Conservation (phyloP, 73 alveolate species). For the Paramecium biaurelia region DNA sequence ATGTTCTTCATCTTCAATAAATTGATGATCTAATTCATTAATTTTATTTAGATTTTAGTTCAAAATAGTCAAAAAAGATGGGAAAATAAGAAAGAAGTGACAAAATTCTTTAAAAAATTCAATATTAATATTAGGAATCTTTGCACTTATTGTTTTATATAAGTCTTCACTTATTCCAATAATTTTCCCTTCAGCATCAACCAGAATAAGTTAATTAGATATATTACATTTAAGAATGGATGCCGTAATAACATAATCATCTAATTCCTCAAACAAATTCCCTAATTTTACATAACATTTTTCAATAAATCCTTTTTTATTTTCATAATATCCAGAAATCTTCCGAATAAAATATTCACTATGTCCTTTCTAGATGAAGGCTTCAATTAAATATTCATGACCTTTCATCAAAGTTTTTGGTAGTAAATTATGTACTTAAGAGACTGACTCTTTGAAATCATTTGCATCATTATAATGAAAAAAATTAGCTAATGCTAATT, state of each 20-base stretch:
- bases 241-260: conserved; percentile 29
- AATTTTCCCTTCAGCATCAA: neutral
- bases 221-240: conserved; percentile 26
- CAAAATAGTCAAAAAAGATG: neutral
- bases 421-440: conserved; percentile 4
- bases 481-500: conserved; percentile 39
- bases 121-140: neutral
- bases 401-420: conserved; percentile 39
- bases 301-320: conserved; percentile 32
- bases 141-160: neutral
- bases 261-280: conserved; percentile 33
- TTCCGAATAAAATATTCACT: conserved; percentile 31
- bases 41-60: neutral
- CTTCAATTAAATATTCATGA: conserved; percentile 17
- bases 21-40: neutral
- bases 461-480: conserved; percentile 35
- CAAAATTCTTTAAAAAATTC: conserved; percentile 17
- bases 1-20: conserved; percentile 39
- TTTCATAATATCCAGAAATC: conserved; percentile 44
- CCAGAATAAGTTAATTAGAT: neutral
- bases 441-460: conserved; percentile 9
- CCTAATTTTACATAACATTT: conserved; percentile 48
- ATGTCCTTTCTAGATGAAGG: conserved; percentile 17
- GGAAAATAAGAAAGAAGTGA: neutral
- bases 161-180: conserved; percentile 43